Evolutionary conservation across 495 filamentous ascomycete genomes (phyloP), one percentile per base, ranked within the genome.

Genomic region (Hypoxylon subgilvum): DNA sequence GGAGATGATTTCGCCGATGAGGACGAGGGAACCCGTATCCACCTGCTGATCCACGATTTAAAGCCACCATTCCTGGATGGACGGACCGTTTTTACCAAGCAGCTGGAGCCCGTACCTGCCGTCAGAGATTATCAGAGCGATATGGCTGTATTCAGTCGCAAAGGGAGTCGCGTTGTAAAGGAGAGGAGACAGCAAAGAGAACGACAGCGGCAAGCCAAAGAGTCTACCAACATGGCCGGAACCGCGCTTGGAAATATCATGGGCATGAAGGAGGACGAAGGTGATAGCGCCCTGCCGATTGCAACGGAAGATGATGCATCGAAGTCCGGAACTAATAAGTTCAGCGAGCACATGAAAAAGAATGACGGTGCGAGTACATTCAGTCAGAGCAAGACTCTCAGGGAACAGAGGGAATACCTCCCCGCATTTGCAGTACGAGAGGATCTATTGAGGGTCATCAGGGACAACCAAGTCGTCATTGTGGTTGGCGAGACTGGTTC

Each of bases 341-440:
- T 98, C 72, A 86, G 88, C 13, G 83, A 92, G 42, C 89, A 96
- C 69, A 74, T 97, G 78, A 96, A 95, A 72, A 91, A 92, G 68
- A 87, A 83, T 44, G 87, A 90, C 55, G 95, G 94, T 1, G 88
- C 91, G 28, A 97, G 94, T 69, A 83, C 84, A 30, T 97, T 99
- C 72, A 96, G 91, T 68, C 88, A 91, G 66, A 96, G 85, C 74
- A 96, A 97, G 75, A 87, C 89, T 10, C 72, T 97, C 47, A 83
- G 83, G 55, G 95, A 99, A 72, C 95, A 99, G 71, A 81, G 95
- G 65, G 90, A 99, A 69, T 99, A 82, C 69, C 78, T 99, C 2
- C 95, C 95, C 8, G 95, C 95, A 1, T 99, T 99, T 76, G 95
- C 95, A 0, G 95, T 99, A 16, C 82, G 95, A 30, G 95, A 99